Percentiles rank a stretch among this genome's conserved stretches.
These are phyloP conservation scores for Aethionema arabicum DNA, from an alignment of 345 rosid genomes.

Conservation along the genomic window DNA sequence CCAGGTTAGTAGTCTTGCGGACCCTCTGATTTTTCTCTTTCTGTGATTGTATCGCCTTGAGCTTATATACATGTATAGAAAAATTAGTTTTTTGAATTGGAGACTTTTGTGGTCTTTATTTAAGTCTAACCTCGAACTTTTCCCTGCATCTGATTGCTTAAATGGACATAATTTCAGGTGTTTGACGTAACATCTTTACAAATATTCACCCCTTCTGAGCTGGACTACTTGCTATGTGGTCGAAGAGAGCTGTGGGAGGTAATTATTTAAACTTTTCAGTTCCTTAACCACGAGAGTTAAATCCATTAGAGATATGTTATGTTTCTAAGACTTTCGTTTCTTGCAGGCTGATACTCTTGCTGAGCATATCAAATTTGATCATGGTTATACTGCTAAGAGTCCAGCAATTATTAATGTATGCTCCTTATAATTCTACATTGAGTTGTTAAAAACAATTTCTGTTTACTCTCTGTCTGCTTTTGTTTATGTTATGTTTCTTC, in stretches of 20 bases:
- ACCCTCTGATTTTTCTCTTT: constrained; percentile 4
- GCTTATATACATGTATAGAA: constrained; percentile 4
- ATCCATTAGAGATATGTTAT: background rate
- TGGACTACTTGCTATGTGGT: constrained; percentile 95
- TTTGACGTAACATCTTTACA: constrained; percentile 87
- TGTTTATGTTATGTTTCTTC: background rate
- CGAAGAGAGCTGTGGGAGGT: constrained; percentile 99
- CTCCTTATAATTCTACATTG: constrained; percentile 4
- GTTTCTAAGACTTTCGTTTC: constrained; percentile 3
- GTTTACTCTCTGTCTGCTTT: background rate
- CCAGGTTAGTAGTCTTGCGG: constrained; percentile 54
- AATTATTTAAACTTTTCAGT: constrained; percentile 16
- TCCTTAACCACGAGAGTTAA: background rate
- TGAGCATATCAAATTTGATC: constrained; percentile 97
- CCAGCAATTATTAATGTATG: constrained; percentile 83
- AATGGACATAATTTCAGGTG: constrained; percentile 50
- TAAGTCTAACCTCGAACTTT: constrained; percentile 3
- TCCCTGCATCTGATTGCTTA: constrained; percentile 1
- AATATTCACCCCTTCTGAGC: constrained; percentile 84
- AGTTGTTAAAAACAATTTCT: background rate
- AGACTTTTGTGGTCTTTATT: background rate
- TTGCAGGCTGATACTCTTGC: constrained; percentile 81
- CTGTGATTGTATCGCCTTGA: constrained; percentile 3
- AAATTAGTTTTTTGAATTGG: background rate
- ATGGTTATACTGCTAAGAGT: constrained; percentile 95